Evolutionary conservation across 106 monocot species (phyloP).

Genomic region (Dendrobium nobile): DNA sequence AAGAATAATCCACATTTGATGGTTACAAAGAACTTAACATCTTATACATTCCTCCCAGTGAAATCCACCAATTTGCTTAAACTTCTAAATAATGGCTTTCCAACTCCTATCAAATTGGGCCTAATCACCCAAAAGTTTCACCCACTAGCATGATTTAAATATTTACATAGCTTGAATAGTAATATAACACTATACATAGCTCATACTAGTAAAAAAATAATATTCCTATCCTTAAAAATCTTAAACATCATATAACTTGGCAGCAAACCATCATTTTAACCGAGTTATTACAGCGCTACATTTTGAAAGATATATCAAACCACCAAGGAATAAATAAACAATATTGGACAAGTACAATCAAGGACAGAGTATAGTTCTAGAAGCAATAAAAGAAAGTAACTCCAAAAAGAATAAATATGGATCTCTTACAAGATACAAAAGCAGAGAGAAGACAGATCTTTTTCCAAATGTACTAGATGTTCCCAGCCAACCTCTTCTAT

Average conservation of each 20-base stretch:
- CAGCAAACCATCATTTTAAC: neutral
- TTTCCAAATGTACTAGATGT: constrained; percentile 1
- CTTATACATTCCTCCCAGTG: neutral
- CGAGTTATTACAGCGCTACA: neutral
- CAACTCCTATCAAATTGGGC: neutral
- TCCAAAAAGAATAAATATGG: neutral
- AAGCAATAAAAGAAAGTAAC: neutral
- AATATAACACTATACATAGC: neutral
- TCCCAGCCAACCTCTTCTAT: constrained; percentile 7
- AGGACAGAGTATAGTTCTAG: neutral
- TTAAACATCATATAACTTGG: neutral
- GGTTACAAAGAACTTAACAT: neutral
- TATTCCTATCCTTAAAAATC: neutral
- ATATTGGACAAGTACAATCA: neutral
- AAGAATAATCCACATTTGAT: neutral
- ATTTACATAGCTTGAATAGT: neutral
- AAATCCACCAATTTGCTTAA: neutral
- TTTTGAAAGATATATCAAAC: neutral
- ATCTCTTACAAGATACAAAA: neutral
- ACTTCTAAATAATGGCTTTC: neutral
- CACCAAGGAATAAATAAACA: neutral
- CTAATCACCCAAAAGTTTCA: neutral
- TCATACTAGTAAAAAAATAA: neutral
- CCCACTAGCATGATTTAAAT: neutral
- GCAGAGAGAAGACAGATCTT: neutral